These are phyloP conservation scores for Parastagonospora nodorum DNA, from an alignment of 2,329 filamentous ascomycete genomes.

Conservation along the genomic window DNA sequence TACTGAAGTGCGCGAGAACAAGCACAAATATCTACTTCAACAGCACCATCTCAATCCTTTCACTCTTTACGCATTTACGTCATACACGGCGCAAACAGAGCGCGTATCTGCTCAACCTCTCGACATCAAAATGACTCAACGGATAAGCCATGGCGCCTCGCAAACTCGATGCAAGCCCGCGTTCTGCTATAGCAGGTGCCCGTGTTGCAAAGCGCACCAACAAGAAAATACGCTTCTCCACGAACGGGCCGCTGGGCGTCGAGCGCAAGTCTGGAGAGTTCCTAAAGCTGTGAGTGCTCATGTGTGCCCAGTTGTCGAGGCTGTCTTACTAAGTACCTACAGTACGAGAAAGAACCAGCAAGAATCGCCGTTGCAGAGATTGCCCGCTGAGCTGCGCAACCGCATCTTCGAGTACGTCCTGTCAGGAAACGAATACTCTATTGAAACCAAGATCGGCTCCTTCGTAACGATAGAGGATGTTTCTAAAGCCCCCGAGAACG, in stretches of 20 bases:
- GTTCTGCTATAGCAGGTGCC: background rate
- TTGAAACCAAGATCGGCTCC: too few species aligned
- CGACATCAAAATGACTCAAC: too few species aligned
- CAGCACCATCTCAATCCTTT: too few species aligned
- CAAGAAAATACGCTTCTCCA: conserved; percentile 1
- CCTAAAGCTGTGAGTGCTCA: conserved; percentile 6
- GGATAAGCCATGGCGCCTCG: too few species aligned
- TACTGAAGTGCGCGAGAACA: too few species aligned
- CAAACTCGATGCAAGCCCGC: too few species aligned
- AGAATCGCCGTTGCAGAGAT: conserved; percentile 3
- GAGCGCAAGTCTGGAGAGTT: conserved; percentile 7
- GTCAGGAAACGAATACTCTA: background rate
- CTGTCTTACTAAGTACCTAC: background rate
- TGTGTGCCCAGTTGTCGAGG: background rate
- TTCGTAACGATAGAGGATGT: too few species aligned
- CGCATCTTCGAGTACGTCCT: conserved; percentile 7
- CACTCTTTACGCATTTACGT: too few species aligned
- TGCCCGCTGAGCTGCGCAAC: conserved; percentile 12
- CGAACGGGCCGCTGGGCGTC: conserved; percentile 5
- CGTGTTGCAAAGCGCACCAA: background rate
- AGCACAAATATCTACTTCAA: too few species aligned
- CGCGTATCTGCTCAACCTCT: too few species aligned
- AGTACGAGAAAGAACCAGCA: conserved; percentile 6
- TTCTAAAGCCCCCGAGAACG: too few species aligned
- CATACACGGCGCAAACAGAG: too few species aligned